Percentiles rank a stretch among this genome's conserved stretches.
These are phyloP conservation scores for Populus euphratica DNA, from an alignment of 345 rosid genomes.

Conservation along the genomic window DNA sequence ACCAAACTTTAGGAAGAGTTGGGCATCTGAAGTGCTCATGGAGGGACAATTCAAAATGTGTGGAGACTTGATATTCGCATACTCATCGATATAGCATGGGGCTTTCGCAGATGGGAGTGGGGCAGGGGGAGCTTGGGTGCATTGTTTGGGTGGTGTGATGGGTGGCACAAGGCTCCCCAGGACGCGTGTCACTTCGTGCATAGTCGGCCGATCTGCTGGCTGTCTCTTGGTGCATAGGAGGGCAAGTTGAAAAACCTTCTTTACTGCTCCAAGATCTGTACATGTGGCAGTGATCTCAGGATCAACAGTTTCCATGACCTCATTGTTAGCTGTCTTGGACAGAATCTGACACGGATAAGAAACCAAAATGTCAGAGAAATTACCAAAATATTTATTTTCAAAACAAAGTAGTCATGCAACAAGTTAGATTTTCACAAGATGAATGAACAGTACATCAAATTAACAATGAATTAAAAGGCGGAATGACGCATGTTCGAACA, in stretches of 20 bases:
- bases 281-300: conserved; percentile 70
- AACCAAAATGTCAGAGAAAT: not conserved
- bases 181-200: conserved; percentile 87
- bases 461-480: not conserved
- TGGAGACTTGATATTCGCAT: conserved; percentile 82
- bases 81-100: conserved; percentile 71
- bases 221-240: conserved; percentile 76
- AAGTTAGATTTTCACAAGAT: not conserved
- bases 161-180: conserved; percentile 59
- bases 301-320: conserved; percentile 82
- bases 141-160: conserved; percentile 40
- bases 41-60: conserved; percentile 78
- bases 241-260: conserved; percentile 91
- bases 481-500: not conserved
- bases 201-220: conserved; percentile 76
- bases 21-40: conserved; percentile 92
- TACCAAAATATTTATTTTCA: not conserved
- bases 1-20: conserved; percentile 83
- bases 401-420: not conserved
- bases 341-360: conserved; percentile 43
- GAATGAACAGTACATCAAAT: not conserved
- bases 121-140: conserved; percentile 23
- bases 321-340: conserved; percentile 79
- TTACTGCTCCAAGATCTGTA: conserved; percentile 70
- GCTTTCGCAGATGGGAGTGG: conserved; percentile 35